Conservation (phyloP, 2,329 filamentous ascomycete species). For the Cladosporium velox region DNA sequence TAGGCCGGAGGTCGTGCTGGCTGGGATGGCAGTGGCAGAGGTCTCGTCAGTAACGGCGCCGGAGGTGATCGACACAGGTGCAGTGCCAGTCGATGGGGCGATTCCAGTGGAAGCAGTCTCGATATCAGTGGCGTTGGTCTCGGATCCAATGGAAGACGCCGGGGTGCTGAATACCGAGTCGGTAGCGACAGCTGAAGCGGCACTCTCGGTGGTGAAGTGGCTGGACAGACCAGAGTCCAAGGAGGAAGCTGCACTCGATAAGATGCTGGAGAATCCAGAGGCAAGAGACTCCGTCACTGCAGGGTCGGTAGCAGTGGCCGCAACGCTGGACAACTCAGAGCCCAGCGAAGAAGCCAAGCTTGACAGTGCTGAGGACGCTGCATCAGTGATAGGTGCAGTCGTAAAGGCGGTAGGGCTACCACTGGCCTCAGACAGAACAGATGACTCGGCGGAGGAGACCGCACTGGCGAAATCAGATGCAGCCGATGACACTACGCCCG, state of each 20-base stretch:
- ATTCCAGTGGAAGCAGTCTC: slow-evolving; percentile 12
- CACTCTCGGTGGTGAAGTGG: slow-evolving; percentile 6
- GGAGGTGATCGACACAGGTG: neutral
- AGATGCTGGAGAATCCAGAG: slow-evolving; percentile 34
- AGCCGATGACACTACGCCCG: slow-evolving; percentile 30
- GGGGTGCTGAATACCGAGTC: slow-evolving; percentile 14
- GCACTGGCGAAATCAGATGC: slow-evolving; percentile 27
- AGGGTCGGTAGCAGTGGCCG: slow-evolving; percentile 34
- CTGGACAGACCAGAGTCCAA: slow-evolving; percentile 28
- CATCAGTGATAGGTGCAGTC: slow-evolving; percentile 24
- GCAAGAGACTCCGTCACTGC: slow-evolving; percentile 32
- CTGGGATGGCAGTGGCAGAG: slow-evolving; percentile 28
- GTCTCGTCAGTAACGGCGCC: neutral
- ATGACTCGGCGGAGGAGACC: slow-evolving; percentile 23
- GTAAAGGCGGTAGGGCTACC: slow-evolving; percentile 20
- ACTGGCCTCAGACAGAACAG: slow-evolving; percentile 26
- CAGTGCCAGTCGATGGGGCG: slow-evolving; percentile 9
- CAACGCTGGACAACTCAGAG: slow-evolving; percentile 33
- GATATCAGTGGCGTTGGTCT: slow-evolving; percentile 9
- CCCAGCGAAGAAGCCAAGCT: slow-evolving; percentile 34
- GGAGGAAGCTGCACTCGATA: slow-evolving; percentile 35
- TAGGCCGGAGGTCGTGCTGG: slow-evolving; percentile 25
- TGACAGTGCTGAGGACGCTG: slow-evolving; percentile 31
- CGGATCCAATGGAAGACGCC: neutral
- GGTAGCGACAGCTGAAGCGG: slow-evolving; percentile 23